Conservation (phyloP, 805 yeast species). For the Candida ficus region DNA sequence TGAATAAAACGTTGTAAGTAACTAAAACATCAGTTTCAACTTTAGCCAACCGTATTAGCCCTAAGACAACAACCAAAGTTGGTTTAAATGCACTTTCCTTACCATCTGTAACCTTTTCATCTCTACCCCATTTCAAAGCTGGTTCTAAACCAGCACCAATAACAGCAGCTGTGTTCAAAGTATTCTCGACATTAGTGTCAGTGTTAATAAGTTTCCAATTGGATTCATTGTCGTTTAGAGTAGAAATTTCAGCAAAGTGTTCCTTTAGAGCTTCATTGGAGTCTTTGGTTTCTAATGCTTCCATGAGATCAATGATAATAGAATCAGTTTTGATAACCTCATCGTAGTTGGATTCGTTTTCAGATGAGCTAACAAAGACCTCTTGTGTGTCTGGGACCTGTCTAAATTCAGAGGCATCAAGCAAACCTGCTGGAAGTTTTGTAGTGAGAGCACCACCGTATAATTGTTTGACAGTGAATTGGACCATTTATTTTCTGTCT, state of each 20-base stretch:
- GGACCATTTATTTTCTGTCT: constrained; percentile 3
- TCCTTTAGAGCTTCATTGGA: constrained; percentile 39
- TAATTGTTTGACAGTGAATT: constrained; percentile 28
- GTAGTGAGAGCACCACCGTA: constrained; percentile 83
- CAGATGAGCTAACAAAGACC: constrained; percentile 56
- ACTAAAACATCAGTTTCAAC: constrained; percentile 57
- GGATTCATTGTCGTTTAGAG: constrained; percentile 33
- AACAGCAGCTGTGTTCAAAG: constrained; percentile 11
- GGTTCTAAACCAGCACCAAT: constrained; percentile 36
- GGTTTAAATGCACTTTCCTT: constrained; percentile 23
- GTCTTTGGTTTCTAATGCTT: constrained; percentile 37
- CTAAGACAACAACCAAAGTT: constrained; percentile 47
- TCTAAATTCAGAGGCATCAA: constrained; percentile 76
- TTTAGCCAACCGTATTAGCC: constrained; percentile 46
- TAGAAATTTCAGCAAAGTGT: constrained; percentile 54
- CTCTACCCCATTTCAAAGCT: constrained; percentile 49
- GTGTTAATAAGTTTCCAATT: constrained; percentile 27
- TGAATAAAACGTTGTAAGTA: constrained; percentile 55
- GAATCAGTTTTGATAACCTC: constrained; percentile 42
- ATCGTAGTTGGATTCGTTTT: constrained; percentile 28
- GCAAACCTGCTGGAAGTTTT: constrained; percentile 49
- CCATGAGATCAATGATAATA: constrained; percentile 61
- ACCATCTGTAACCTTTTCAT: constrained; percentile 13
- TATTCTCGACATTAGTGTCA: constrained; percentile 1
- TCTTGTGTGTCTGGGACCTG: constrained; percentile 94